phyloP scores from a whole-genome alignment of 345 rosid species.

The Reutealis trisperma region DNA sequence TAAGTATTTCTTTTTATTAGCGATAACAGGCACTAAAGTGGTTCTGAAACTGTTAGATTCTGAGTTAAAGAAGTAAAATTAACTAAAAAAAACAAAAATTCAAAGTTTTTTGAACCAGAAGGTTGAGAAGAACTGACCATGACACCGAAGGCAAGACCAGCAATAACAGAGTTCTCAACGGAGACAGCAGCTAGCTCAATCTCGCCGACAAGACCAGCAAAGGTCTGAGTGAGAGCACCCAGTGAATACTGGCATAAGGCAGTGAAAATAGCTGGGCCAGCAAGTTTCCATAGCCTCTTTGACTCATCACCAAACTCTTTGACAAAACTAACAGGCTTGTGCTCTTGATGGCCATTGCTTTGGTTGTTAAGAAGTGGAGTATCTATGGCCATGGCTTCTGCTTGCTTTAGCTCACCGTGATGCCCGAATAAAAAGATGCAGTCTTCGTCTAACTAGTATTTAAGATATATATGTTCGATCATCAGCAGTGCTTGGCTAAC shows the following conservation, averaged over 20 bases:
- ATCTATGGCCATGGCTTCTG: constrained; percentile 37
- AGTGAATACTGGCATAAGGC: constrained; percentile 75
- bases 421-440: background rate
- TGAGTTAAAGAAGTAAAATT: too few relatives aligned
- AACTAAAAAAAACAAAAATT: too few relatives aligned
- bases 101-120: too few relatives aligned
- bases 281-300: constrained; percentile 69
- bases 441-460: background rate
- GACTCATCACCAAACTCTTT: constrained; percentile 70
- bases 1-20: too few relatives aligned
- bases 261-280: constrained; percentile 90
- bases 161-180: constrained; percentile 83
- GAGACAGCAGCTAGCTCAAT: constrained; percentile 86
- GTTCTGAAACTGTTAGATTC: too few relatives aligned
- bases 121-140: constrained; percentile 50
- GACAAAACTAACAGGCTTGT: constrained; percentile 6
- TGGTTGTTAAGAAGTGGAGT: constrained; percentile 35
- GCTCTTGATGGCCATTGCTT: background rate
- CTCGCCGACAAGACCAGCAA: constrained; percentile 72
- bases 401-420: background rate
- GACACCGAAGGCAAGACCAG: constrained; percentile 83
- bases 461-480: background rate
- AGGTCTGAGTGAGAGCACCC: constrained; percentile 88
- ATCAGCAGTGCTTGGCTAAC: constrained; percentile 11
- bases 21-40: too few relatives aligned